These are phyloP conservation scores for Zalerion maritima DNA, from an alignment of 495 filamentous ascomycete genomes.

Conservation along the genomic window DNA sequence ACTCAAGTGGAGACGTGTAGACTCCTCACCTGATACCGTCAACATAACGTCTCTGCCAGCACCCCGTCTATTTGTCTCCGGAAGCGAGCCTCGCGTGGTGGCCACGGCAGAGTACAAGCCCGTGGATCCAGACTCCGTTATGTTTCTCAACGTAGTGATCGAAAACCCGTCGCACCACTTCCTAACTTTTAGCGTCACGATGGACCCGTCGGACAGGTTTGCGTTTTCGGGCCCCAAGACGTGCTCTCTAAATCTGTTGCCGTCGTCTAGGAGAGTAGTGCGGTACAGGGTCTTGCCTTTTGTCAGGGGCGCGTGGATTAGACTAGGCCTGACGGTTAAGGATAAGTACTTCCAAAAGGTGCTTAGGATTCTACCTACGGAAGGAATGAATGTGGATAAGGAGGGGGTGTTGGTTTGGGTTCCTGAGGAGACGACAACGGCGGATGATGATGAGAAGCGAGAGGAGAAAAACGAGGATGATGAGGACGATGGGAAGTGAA, in stretches of 20 bases:
- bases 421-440: conserved; percentile 25
- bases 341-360: conserved; percentile 86
- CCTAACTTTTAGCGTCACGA: conserved; percentile 75
- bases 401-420: conserved; percentile 59
- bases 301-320: conserved; percentile 51
- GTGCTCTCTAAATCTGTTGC: conserved; percentile 59
- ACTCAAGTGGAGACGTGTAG: conserved; percentile 57
- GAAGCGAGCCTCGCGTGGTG: conserved; percentile 77
- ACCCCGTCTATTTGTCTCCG: conserved; percentile 63
- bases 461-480: conserved; percentile 5
- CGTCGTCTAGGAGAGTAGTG: conserved; percentile 55
- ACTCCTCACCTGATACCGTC: conserved; percentile 16
- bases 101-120: conserved; percentile 40
- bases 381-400: conserved; percentile 61
- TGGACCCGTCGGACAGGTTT: conserved; percentile 88
- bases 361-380: conserved; percentile 53
- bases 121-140: conserved; percentile 12
- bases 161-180: conserved; percentile 94
- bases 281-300: conserved; percentile 54
- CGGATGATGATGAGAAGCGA: conserved; percentile 17
- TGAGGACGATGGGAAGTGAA: not conserved
- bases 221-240: conserved; percentile 85
- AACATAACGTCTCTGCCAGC: conserved; percentile 52
- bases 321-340: conserved; percentile 53
- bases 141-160: conserved; percentile 47